Base-by-base conservation (phyloP, 176 grass and related monocot species). In the Carex kokanica region DNA sequence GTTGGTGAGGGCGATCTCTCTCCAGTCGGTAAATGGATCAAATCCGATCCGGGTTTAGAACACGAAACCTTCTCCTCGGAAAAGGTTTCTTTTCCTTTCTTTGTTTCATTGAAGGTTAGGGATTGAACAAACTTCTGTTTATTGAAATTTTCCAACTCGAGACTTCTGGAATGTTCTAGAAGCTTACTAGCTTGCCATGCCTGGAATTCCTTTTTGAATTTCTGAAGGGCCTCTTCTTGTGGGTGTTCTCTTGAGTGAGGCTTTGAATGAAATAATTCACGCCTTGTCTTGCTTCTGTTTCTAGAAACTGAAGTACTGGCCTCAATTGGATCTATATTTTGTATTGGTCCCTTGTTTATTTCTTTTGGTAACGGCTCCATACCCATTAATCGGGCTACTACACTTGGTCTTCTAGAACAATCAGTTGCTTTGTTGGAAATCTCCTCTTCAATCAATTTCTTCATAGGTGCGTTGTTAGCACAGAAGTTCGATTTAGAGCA, bases 151-250 rank as follows among this genome's bases (percentile, higher is more conserved):
- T 90, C 88, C 67, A 84, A 47, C 25, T 99, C 91, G 24, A 85
- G 88, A 64, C 54, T 81, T 67, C 64, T 87, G 11, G 91, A 86
- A 7, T 67, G 55, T 88, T 99, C 93, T 82, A 84, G 86, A 12
- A 68, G 66, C 54, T 78, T 85, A 68, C 64, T 93, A 78, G 83
- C 83, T 89, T 96, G 97, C 97, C 97, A 99, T 14, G 88, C 90
- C 83, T 95, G 83, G 7, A 99, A 99, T 27, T 99, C 93, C 82
- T 87, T 92, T 79, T 96, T 99, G 88, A 99, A 99, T 60, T 91
- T 99, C 88, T 99, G 93, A 90, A 99, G 87, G 54, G 87, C 80
- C 85, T 96, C 97, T 80, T 99, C 97, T 85, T 99, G 97, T 10
- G 97, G 97, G 78, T 99, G 97, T 81, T 99, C 91, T 29, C 97